Base-by-base conservation (phyloP, 768 basidiomycete species). In the Cubamyces sp. region DNA sequence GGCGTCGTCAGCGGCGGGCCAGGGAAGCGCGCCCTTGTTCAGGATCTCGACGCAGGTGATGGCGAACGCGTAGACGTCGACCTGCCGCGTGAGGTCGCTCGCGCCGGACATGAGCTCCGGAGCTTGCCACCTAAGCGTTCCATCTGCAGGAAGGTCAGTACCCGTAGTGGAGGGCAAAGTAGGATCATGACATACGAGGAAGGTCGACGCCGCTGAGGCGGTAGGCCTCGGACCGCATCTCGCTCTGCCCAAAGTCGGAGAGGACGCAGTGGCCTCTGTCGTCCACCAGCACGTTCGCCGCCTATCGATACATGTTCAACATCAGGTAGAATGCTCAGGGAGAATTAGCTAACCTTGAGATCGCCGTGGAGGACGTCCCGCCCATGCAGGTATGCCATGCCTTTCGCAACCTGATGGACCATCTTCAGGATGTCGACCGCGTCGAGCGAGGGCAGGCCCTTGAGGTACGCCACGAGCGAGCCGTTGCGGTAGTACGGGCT, bases 201-300 rank as follows among this genome's bases (percentile, higher is more conserved):
- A 68, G 42, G 5, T 70, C 66, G 26, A 76, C 76, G 11, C 84
- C 85, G 57, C 84, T 88, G 2, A 89, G 76, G 34, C 83, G 79
- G 66, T 79, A 86, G 4, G 83, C 85, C 70, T 93, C 90, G 16
- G 80, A 83, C 74, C 87, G 90, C 78, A 93, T 86, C 73, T 90
- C 87, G 66, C 84, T 88, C 72, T 93, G 88, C 0, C 90, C 91
- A 71, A 95, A 94, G 70, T 94, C 91, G 28, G 90, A 85, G 43
- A 94, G 85, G 42, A 93, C 80, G 61, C 91, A 93, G 48, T 77
- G 82, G 2, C 82, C 79, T 1, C 79, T 73, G 62, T 91, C 85
- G 65, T 88, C 84, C 15, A 95, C 84, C 2, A 94, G 82, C 16
- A 94, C 83, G 69, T 95, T 94, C 2, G 87, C 80, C 3, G 84